Evolutionary conservation across 2,329 filamentous ascomycete species (phyloP), one percentile per base, ranked within the genome.

Genomic region (Aspergillus awamori): DNA sequence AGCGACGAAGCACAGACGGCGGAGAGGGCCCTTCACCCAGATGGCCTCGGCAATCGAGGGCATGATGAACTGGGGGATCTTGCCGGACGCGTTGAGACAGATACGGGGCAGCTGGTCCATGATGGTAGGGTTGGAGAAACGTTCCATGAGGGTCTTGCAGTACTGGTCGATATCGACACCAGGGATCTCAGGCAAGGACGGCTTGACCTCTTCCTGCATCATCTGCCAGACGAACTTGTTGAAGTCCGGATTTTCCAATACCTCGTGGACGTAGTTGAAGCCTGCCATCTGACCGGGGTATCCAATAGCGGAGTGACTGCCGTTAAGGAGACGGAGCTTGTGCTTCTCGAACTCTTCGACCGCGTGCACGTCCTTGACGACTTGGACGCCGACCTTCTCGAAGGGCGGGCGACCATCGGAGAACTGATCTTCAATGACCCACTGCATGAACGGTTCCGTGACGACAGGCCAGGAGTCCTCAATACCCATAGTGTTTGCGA

Each of bases 341-440:
- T 84, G 82, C 77, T 81, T 83, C 77, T 84, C 82, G 64, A 83
- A 84, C 69, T 82, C 72, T 74, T 84, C 82, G 28, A 84, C 82
- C 13, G 80, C 78, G 67, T 82, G 76, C n/a, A 84, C 81, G 57
- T 82, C 74, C 59, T 77, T 73, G 64, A 84, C 82, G 6, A 84
- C 77, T 75, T 84, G 82, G 3, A 82, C 81, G 57, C 82, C 82
- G 43, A 81, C 82, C 71, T 81, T 81, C 49, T 84, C 82, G 52
- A 84, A 83, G 0, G 80, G 75, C 26, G 82, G 82, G 48, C 82
- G 82, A 39, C 82, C 82, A 60, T 83, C 77, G 62, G 67, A 74
- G 71, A 84, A 84, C 60, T 80, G 74, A 74, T 84, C 82, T 72
- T 84, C 82, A 53, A 84, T 75, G 1, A 84, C 82, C 82, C 82